phyloP scores from a whole-genome alignment of 768 basidiomycete species.

The Piloderma croceum region DNA sequence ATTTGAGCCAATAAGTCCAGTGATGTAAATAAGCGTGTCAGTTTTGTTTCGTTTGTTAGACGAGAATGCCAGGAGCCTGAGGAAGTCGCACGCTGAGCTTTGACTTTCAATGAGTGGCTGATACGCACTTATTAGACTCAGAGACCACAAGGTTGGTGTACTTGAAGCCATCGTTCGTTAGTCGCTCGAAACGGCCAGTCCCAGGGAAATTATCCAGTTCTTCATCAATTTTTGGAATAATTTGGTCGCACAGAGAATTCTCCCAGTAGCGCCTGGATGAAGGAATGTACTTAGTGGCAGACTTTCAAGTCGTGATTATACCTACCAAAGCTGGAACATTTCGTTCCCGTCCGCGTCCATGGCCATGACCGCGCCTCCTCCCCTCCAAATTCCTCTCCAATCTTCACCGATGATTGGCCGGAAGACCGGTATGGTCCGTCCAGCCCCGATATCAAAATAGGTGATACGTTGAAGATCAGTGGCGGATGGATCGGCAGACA shows the following conservation, averaged over 20 bases:
- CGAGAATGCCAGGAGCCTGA: conserved; percentile 32
- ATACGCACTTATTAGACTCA: conserved; percentile 30
- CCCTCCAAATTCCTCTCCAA: conserved; percentile 33
- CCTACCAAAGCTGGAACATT: conserved; percentile 39
- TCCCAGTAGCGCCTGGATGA: conserved; percentile 47
- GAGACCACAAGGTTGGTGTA: conserved; percentile 27
- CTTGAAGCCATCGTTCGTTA: conserved; percentile 35
- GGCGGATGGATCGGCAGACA: conserved; percentile 22
- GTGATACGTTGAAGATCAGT: conserved; percentile 31
- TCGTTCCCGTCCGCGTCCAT: conserved; percentile 39
- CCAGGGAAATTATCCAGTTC: conserved; percentile 37
- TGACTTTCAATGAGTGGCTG: too few relatives aligned
- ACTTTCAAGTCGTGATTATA: too few relatives aligned
- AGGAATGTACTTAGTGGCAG: too few relatives aligned
- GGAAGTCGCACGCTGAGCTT: background rate
- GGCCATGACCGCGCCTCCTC: conserved; percentile 31
- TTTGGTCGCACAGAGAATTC: conserved; percentile 23
- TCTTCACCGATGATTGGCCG: conserved; percentile 33
- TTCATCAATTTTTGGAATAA: conserved; percentile 29
- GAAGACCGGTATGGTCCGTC: conserved; percentile 30
- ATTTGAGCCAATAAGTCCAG: conserved; percentile 26
- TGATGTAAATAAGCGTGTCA: conserved; percentile 33
- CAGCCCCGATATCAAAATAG: conserved; percentile 34
- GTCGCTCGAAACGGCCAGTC: conserved; percentile 35
- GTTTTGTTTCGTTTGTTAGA: conserved; percentile 38